Percentiles rank a stretch among this genome's conserved stretches.
phyloP scores from a whole-genome alignment of 371 early-diverging fungal species.

The Mortierella sp. region DNA sequence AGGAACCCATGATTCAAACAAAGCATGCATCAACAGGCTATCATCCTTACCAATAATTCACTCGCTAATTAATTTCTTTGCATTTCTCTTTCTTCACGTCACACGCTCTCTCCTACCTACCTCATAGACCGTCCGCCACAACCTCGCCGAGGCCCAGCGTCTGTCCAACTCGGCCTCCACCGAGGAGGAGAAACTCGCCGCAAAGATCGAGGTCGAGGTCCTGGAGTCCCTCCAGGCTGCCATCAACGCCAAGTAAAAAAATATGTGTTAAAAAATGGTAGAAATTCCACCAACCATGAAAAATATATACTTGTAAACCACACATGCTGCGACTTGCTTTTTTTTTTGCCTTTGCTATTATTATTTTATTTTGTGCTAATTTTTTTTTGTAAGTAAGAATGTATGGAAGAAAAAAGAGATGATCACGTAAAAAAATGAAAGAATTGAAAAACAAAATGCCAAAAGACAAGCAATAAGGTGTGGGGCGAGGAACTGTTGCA shows the following conservation, averaged over 20 bases:
- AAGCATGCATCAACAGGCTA: background rate
- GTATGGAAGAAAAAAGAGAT: background rate
- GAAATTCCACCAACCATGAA: background rate
- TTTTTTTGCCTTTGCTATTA: background rate
- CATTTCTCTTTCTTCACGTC: too few relatives aligned
- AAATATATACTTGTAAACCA: background rate
- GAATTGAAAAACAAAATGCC: background rate
- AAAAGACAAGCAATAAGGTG: background rate
- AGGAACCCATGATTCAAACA: background rate
- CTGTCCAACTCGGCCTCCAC: constrained; percentile 70
- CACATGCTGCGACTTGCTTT: background rate
- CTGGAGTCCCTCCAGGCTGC: constrained; percentile 87
- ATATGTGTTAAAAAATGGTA: background rate
- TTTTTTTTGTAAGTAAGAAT: background rate
- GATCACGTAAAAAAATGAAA: too few relatives aligned
- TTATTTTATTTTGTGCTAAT: background rate
- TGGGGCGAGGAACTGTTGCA: background rate
- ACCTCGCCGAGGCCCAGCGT: constrained; percentile 89
- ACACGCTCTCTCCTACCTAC: too few relatives aligned
- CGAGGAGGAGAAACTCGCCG: constrained; percentile 88
- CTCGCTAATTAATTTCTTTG: background rate
- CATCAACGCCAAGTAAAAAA: constrained; percentile 58
- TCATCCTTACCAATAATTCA: background rate
- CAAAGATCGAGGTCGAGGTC: constrained; percentile 91
- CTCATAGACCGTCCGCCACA: constrained; percentile 77